Base-by-base conservation (phyloP, 306 rosid species). In the Argentina anserina region DNA sequence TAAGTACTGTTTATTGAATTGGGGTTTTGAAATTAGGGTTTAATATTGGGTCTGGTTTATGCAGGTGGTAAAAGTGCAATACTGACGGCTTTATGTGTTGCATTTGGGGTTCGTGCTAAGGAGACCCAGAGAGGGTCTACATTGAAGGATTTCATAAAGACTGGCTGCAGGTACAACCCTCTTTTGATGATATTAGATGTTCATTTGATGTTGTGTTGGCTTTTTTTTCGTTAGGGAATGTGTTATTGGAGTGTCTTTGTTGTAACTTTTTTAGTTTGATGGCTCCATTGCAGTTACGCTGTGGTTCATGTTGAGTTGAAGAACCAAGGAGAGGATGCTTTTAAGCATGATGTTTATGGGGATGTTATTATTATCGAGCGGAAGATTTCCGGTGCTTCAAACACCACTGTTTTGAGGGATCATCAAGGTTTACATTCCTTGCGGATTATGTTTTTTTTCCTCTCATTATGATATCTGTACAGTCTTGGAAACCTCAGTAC, bases 41-140 rank as follows among this genome's bases (percentile, higher is more conserved):
- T 62, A 18, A 18, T 53, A 42, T 12, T 37, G 23, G n/a, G 26
- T 58, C 1, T 41, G 20, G 21, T 33, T 53, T 42, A 10, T 79
- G 13, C 81, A 94, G 98, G 98, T 79, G 98, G 98, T 42, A 94
- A 89, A 85, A 94, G 98, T 76, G 98, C 98, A 8, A 81, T 94
- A 67, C 77, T 94, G 61, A 86, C 96, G 29, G 97, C 98, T 36
- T 56, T 94, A 55, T 88, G 96, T 67, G 86, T 94, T 69, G 98
- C 98, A 39, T 94, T 94, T 67, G 98, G 98, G 36, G 86, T 91
- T 78, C 92, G 97, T 77, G 96, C 97, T 29, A 89, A 83, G 83
- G 96, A 90, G 37, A 94, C 98, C 61, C 96, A 91, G 65, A 89
- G 96, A 56, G 97, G 92, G 1, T 69, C 94, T 1, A 81, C 92